Evolutionary conservation across 805 yeast species (phyloP).

Genomic region (Monosporozyma siamensis): DNA sequence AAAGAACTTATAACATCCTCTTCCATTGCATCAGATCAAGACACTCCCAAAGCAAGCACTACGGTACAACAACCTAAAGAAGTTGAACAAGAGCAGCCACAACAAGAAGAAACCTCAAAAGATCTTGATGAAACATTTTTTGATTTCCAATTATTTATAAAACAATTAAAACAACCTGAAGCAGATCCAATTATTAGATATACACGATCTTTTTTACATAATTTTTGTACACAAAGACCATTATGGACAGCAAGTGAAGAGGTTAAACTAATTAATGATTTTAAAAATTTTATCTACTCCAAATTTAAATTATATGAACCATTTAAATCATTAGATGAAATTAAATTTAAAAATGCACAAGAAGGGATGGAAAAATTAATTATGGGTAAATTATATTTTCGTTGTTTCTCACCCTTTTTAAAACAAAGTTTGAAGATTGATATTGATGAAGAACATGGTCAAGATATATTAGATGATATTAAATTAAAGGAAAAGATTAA

Average conservation of each 20-base stretch:
- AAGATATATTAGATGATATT: slow-evolving; percentile 56
- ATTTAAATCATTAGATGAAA: slow-evolving; percentile 54
- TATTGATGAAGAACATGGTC: slow-evolving; percentile 46
- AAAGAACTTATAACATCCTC: neutral
- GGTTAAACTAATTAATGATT: slow-evolving; percentile 65
- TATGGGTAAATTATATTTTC: slow-evolving; percentile 74
- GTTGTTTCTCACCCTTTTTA: slow-evolving; percentile 66
- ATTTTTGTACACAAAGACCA: slow-evolving; percentile 48
- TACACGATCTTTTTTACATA: slow-evolving; percentile 71
- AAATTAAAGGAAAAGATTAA: slow-evolving; percentile 42
- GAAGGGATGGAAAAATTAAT: slow-evolving; percentile 91
- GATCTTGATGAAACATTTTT: slow-evolving; percentile 33
- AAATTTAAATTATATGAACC: slow-evolving; percentile 61
- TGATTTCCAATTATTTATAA: slow-evolving; percentile 76
- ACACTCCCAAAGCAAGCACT: no score
- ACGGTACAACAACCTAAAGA: no score
- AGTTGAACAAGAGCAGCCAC: no score
- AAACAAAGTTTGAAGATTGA: slow-evolving; percentile 13
- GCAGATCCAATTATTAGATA: slow-evolving; percentile 89
- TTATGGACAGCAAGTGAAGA: slow-evolving; percentile 73
- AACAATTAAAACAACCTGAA: slow-evolving; percentile 55
- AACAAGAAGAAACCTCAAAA: no score
- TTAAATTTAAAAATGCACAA: slow-evolving; percentile 57
- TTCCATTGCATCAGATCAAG: no score
- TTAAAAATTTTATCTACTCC: slow-evolving; percentile 58